Percentiles rank a stretch among this genome's conserved stretches.
Conservation (phyloP, 768 basidiomycete species). For the Pholiota microspora region DNA sequence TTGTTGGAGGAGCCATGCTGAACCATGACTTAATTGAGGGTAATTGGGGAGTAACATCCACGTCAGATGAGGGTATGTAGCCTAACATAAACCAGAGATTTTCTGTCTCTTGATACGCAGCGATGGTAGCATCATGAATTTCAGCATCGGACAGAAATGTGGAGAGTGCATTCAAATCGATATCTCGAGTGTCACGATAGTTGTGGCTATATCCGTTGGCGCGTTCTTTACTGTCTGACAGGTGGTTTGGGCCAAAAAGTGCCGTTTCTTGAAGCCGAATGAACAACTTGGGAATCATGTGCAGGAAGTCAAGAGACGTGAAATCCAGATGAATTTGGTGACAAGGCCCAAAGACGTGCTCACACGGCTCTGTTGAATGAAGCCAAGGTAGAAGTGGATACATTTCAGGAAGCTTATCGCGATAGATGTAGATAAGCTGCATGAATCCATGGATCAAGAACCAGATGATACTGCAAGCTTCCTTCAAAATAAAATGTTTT, state of each 20-base stretch:
- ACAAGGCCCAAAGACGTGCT: constrained; percentile 5
- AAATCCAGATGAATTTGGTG: constrained; percentile 5
- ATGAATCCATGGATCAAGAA: constrained; percentile 31
- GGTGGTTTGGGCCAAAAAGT: neutral
- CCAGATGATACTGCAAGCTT: constrained; percentile 27
- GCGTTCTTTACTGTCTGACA: neutral
- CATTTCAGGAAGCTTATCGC: constrained; percentile 18
- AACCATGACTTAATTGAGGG: too few relatives aligned
- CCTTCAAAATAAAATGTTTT: constrained; percentile 29
- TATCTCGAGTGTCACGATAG: neutral
- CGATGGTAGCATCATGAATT: neutral
- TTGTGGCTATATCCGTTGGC: constrained; percentile 4
- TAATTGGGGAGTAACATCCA: too few relatives aligned
- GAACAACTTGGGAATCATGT: constrained; percentile 7
- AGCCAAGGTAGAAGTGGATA: constrained; percentile 32
- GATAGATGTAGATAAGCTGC: constrained; percentile 29
- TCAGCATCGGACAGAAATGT: neutral
- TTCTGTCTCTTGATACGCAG: too few relatives aligned
- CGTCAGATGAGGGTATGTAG: too few relatives aligned
- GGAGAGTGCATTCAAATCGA: neutral
- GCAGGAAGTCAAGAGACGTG: constrained; percentile 6
- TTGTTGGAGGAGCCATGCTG: too few relatives aligned
- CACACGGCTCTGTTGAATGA: neutral
- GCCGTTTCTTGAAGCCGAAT: neutral
- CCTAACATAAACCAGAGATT: too few relatives aligned